Percentiles rank a stretch among this genome's conserved stretches.
phyloP scores from a whole-genome alignment of 495 filamentous ascomycete species.

The Pyrenula massariospora region DNA sequence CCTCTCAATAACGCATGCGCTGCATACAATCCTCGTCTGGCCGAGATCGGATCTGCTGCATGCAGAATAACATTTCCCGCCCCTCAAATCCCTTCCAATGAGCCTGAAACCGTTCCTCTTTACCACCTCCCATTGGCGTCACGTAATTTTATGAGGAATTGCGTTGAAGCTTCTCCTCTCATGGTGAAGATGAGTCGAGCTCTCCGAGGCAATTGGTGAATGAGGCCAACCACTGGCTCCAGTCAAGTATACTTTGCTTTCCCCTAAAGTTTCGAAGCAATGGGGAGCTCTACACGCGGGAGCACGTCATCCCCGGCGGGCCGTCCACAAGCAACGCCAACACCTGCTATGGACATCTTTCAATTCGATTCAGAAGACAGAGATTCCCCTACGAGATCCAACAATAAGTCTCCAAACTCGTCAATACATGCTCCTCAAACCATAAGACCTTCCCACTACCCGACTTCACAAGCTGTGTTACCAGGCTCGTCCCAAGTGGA shows the following conservation, averaged over 20 bases:
- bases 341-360: background rate
- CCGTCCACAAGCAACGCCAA: no score
- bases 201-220: background rate
- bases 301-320: background rate
- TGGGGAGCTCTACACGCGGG: background rate
- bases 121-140: background rate
- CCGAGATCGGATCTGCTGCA: background rate
- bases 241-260: no score
- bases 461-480: background rate
- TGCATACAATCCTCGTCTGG: background rate
- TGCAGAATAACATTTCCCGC: background rate
- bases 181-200: background rate
- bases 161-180: background rate
- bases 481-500: background rate
- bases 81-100: background rate
- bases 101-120: background rate
- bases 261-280: background rate
- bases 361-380: background rate
- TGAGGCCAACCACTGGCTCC: background rate
- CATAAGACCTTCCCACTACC: background rate
- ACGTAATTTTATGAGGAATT: background rate
- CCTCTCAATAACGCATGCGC: background rate
- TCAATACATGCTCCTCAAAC: background rate
- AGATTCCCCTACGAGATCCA: background rate
- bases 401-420: background rate